phyloP scores from a whole-genome alignment of 305 asterid genomes.

The Plantago coronopus region DNA sequence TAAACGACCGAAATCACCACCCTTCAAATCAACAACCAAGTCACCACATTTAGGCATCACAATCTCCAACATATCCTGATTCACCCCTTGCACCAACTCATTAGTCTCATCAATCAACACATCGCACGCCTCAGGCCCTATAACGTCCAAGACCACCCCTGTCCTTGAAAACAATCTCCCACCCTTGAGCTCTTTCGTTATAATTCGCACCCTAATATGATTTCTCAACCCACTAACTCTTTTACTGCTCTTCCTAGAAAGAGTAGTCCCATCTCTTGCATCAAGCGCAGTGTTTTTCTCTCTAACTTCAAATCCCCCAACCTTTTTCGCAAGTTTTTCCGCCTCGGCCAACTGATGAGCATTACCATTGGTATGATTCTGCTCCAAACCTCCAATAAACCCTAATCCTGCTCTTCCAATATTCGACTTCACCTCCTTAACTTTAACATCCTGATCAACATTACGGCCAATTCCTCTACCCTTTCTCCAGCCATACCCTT shows the following conservation, averaged over 20 bases:
- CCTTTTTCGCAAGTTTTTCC: slow-evolving; percentile 1
- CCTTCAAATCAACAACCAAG: slow-evolving; percentile 55
- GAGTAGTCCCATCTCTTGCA: slow-evolving; percentile 29
- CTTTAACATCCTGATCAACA: slow-evolving; percentile 60
- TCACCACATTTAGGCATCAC: slow-evolving; percentile 86
- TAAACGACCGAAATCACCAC: slow-evolving; percentile 70
- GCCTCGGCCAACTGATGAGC: slow-evolving; percentile 44
- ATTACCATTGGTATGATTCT: too few relatives aligned
- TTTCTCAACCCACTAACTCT: slow-evolving; percentile 62
- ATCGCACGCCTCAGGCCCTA: slow-evolving; percentile 66
- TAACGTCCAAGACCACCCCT: slow-evolving; percentile 72
- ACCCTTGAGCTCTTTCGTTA: slow-evolving; percentile 55
- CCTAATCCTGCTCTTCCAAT: slow-evolving; percentile 75
- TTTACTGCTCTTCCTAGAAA: too few relatives aligned
- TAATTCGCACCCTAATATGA: slow-evolving; percentile 68
- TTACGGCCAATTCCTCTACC: slow-evolving; percentile 67
- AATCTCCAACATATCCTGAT: slow-evolving; percentile 68
- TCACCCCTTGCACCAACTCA: slow-evolving; percentile 74
- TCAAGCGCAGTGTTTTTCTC: slow-evolving; percentile 23
- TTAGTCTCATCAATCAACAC: slow-evolving; percentile 56
- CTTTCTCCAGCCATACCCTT: slow-evolving; percentile 77
- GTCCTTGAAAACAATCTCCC: slow-evolving; percentile 67
- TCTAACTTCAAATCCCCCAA: slow-evolving; percentile 20
- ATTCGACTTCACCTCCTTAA: slow-evolving; percentile 45
- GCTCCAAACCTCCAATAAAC: slow-evolving; percentile 35